Conservation (phyloP, 1,139 yeast species). For the Zhuliangozyma blackwelliae region DNA sequence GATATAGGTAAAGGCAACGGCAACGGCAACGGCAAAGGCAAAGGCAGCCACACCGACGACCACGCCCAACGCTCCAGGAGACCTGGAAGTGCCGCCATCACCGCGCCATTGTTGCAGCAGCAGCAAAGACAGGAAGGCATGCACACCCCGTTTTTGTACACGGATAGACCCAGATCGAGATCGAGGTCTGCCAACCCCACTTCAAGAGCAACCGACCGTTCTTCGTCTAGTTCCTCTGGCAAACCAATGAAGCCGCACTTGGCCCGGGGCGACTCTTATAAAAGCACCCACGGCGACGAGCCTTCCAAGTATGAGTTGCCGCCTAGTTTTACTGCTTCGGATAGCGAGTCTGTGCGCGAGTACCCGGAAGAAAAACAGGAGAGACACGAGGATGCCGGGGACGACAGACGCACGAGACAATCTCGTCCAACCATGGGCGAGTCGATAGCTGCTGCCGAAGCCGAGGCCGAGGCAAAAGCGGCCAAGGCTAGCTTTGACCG, state of each 20-base stretch:
- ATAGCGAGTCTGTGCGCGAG: slow-evolving; percentile 6
- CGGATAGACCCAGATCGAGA: slow-evolving; percentile 30
- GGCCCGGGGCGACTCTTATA: slow-evolving; percentile 66
- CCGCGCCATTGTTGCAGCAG: slow-evolving; percentile 6
- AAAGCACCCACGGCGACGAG: slow-evolving; percentile 38
- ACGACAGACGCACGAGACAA: slow-evolving; percentile 40
- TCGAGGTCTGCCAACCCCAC: slow-evolving; percentile 28
- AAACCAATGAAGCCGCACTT: slow-evolving; percentile 43
- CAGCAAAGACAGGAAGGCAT: slow-evolving; percentile 15
- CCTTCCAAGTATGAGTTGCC: slow-evolving; percentile 45
- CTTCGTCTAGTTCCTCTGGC: slow-evolving; percentile 19
- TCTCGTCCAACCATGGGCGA: slow-evolving; percentile 50
- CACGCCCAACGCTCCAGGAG: not conserved
- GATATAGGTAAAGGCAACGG: not conserved
- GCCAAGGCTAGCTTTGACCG: not conserved
- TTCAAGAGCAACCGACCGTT: slow-evolving; percentile 18
- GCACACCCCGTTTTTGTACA: slow-evolving; percentile 45
- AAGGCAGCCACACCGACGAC: not conserved
- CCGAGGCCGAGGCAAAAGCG: slow-evolving; percentile 8
- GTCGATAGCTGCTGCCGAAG: slow-evolving; percentile 44
- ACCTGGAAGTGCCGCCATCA: not conserved
- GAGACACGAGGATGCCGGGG: slow-evolving; percentile 23
- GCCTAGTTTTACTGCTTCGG: slow-evolving; percentile 25
- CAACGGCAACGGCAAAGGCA: no score
- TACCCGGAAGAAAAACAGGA: not conserved